phyloP scores from a whole-genome alignment of 352 stramenopile genomes.

The Phytophthora citrophthora region DNA sequence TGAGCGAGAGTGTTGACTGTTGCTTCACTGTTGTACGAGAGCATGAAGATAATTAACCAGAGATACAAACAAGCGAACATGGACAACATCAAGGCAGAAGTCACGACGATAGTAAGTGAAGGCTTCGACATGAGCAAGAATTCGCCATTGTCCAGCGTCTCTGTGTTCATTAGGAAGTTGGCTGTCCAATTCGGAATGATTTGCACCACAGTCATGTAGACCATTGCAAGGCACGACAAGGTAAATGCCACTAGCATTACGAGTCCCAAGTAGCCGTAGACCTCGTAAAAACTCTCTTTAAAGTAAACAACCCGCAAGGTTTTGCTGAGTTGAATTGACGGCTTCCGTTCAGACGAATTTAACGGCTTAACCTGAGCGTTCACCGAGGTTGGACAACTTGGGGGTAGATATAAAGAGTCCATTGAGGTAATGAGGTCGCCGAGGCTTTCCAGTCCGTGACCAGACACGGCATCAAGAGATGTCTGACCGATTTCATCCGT shows the following conservation, averaged over 20 bases:
- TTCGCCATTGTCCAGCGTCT: constrained; percentile 47
- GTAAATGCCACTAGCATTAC: constrained; percentile 50
- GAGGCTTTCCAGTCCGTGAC: constrained; percentile 3
- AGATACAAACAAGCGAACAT: constrained; percentile 44
- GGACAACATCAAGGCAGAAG: constrained; percentile 38
- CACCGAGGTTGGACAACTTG: neutral
- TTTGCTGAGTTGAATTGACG: constrained; percentile 10
- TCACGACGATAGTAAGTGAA: constrained; percentile 33
- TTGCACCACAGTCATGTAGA: constrained; percentile 51
- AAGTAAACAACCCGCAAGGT: constrained; percentile 19
- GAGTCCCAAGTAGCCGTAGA: constrained; percentile 50
- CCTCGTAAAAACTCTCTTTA: constrained; percentile 52
- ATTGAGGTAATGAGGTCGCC: constrained; percentile 5
- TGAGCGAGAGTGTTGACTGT: constrained; percentile 28
- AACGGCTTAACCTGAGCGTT: constrained; percentile 18
- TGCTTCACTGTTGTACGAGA: constrained; percentile 35
- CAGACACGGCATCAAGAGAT: constrained; percentile 10
- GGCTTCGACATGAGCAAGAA: constrained; percentile 53
- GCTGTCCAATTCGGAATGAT: constrained; percentile 44
- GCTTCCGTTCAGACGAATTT: neutral
- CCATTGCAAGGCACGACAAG: constrained; percentile 35
- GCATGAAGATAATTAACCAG: constrained; percentile 40
- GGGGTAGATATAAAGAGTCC: constrained; percentile 1
- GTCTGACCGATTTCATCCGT: neutral
- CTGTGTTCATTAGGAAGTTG: constrained; percentile 55